Evolutionary conservation across 164 flowering plant genomes (phyloP), one percentile per base, ranked within the genome.

Genomic region (Vitis labrusca): DNA sequence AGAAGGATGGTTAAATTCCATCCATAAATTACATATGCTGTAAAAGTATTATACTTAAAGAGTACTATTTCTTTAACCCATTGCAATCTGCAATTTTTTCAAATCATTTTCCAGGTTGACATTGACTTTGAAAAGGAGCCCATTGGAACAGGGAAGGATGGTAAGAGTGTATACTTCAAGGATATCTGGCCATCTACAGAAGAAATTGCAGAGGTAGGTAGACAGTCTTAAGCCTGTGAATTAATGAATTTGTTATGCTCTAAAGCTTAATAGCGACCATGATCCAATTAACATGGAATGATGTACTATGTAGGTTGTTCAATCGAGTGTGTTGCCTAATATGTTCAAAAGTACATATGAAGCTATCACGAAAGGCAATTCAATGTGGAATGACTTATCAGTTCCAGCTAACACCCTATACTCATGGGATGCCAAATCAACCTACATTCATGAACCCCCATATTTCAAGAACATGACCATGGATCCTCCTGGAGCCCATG

Each of bases 111-210:
- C 67, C 84, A 93, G 98, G 98, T 93, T 78, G 86, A 91, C 76
- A 91, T 94, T 73, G 94, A 94, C 80, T 94, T 91, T 75, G 88
- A 91, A 9, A 91, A 83, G 73, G 93, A 94, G 74, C 96, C 98
- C 19, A 86, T 94, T 74, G 98, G 98, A 32, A 86, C 69, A 7
- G 86, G 90, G 30, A 90, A 91, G 77, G 93, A 94, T 80, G 98
- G 98, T 15, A 90, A 89, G 72, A 74, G 73, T 47, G 79, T 94
- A 59, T 94, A 77, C 65, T 91, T 91, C 81, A 86, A 70, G 83
- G 97, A 94, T 81, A 91, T 94, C 67, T 94, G 98, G 98, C 97
- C 98, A 64, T 75, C 96, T 3, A 86, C 84, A 50, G 89, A 91
- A 75, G 98, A 93, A 85, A 70, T 93, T 65, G 91, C 97, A 17